Percentiles rank a stretch among this genome's conserved stretches.
Evolutionary conservation across 2,329 filamentous ascomycete genomes (phyloP).

Genomic region (Alternaria solani): DNA sequence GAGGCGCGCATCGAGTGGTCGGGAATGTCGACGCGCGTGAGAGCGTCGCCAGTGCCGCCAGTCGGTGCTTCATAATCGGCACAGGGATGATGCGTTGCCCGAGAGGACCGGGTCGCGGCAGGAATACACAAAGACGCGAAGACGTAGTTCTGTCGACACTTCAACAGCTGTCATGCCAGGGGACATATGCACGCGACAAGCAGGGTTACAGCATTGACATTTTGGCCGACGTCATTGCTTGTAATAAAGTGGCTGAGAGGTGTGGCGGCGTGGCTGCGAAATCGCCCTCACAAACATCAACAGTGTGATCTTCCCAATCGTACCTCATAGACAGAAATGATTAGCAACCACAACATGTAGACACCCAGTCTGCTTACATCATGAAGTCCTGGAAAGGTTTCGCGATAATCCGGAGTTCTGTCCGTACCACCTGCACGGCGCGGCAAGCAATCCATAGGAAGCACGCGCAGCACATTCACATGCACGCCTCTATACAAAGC

Average conservation of each 20-base stretch:
- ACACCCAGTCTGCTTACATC: not conserved
- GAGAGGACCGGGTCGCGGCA: not conserved
- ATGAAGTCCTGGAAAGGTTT: not conserved
- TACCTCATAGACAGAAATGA: not conserved
- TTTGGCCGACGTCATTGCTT: constrained; percentile 17
- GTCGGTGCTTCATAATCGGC: constrained; percentile 43
- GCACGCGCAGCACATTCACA: not conserved
- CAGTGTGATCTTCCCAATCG: not conserved
- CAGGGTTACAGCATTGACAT: constrained; percentile 7
- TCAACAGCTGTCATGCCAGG: constrained; percentile 1
- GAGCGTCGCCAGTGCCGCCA: constrained; percentile 34
- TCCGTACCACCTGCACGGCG: not conserved
- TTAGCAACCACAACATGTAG: not conserved
- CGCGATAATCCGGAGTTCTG: accelerated
- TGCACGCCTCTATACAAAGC: not conserved
- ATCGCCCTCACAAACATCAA: not conserved
- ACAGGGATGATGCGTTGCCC: not conserved
- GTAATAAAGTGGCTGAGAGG: constrained; percentile 11
- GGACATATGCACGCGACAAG: constrained; percentile 14
- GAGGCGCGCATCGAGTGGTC: constrained; percentile 20
- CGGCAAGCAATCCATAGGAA: not conserved
- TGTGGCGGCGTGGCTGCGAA: constrained; percentile 14
- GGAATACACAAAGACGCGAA: constrained; percentile 3
- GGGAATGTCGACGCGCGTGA: constrained; percentile 24
- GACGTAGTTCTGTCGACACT: constrained; percentile 3